Percentiles rank a stretch among this genome's conserved stretches.
Evolutionary conservation across 805 yeast species (phyloP).

Genomic region (Saitoella complicata): DNA sequence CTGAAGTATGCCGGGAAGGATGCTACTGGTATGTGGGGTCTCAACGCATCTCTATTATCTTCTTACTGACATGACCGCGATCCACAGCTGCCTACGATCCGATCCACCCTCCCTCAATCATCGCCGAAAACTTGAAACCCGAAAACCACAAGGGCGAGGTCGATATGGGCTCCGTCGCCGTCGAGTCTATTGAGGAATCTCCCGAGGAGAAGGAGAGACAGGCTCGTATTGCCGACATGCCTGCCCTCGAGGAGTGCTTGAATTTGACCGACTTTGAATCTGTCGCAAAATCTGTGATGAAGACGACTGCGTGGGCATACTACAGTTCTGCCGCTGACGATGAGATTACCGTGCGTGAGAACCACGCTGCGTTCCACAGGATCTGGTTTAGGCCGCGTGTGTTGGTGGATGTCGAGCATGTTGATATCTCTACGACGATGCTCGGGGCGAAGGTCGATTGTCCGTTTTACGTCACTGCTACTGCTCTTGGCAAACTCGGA

Average conservation of each 20-base stretch:
- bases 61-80: no score
- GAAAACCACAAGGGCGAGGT: constrained; percentile 47
- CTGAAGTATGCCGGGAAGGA: constrained; percentile 52
- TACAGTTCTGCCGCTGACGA: constrained; percentile 88
- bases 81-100: constrained; percentile 34
- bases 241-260: constrained; percentile 51
- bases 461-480: constrained; percentile 82
- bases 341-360: constrained; percentile 77
- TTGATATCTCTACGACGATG: constrained; percentile 57
- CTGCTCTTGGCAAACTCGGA: constrained; percentile 83
- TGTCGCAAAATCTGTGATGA: constrained; percentile 64
- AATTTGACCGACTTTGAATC: constrained; percentile 78
- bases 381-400: constrained; percentile 76
- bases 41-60: no score
- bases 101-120: constrained; percentile 73
- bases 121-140: constrained; percentile 41
- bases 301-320: constrained; percentile 79
- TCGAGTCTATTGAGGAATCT: neutral
- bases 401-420: constrained; percentile 59
- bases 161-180: constrained; percentile 18
- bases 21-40: constrained; percentile 31
- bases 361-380: constrained; percentile 77
- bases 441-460: constrained; percentile 52
- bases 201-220: constrained; percentile 26
- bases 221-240: constrained; percentile 35